Percentiles rank a stretch among this genome's conserved stretches.
Evolutionary conservation across 345 rosid species (phyloP).

Genomic region (Iberis pinnata): DNA sequence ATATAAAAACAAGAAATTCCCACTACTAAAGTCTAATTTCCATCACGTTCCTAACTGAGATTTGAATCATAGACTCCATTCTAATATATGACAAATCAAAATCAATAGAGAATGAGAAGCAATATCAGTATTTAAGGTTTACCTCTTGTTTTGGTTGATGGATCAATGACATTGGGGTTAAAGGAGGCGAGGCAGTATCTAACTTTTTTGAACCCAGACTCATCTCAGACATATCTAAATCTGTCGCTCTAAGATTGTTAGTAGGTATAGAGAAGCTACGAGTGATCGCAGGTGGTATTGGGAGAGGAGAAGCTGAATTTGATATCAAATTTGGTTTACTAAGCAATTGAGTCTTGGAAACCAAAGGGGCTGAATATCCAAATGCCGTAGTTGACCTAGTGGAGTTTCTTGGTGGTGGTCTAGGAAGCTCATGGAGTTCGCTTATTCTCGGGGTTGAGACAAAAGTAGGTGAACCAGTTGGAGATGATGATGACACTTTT

Average conservation of each 20-base stretch:
- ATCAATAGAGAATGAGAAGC: no score
- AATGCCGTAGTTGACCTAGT: constrained; percentile 37
- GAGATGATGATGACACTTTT: constrained; percentile 43
- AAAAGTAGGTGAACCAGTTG: constrained; percentile 60
- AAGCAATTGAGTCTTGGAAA: constrained; percentile 42
- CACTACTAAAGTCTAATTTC: no score
- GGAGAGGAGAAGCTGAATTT: constrained; percentile 59
- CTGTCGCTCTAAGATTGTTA: constrained; percentile 43
- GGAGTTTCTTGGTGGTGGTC: constrained; percentile 59
- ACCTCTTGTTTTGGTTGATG: constrained; percentile 40
- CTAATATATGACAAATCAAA: no score
- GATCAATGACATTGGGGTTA: constrained; percentile 53
- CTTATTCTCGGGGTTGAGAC: constrained; percentile 77
- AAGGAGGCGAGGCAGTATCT: constrained; percentile 55
- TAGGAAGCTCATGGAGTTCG: constrained; percentile 98
- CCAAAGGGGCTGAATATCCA: constrained; percentile 76
- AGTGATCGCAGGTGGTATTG: constrained; percentile 61
- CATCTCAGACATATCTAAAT: constrained; percentile 35
- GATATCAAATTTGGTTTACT: constrained; percentile 30
- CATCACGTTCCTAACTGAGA: no score
- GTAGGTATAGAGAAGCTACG: constrained; percentile 90
- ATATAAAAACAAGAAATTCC: no score
- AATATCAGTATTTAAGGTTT: constrained; percentile 7
- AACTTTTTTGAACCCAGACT: constrained; percentile 34
- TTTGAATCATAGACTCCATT: no score